Evolutionary conservation across 2,329 filamentous ascomycete genomes (phyloP).

Genomic region (Calonectria montana): DNA sequence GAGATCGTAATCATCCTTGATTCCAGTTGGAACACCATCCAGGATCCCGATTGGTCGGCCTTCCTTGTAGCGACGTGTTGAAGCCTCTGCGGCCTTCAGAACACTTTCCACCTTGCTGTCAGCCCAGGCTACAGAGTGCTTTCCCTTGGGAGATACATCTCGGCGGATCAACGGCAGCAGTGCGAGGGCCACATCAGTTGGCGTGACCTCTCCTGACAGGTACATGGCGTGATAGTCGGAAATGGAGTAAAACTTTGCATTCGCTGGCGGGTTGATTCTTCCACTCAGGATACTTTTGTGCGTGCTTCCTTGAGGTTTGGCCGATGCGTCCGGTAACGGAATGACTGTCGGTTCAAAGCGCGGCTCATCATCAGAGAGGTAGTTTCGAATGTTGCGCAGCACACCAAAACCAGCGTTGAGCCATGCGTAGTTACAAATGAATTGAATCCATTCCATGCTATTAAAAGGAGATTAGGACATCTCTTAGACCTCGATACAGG

Average conservation of each 20-base stretch:
- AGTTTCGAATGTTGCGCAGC: conserved; percentile 64
- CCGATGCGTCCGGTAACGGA: conserved; percentile 50
- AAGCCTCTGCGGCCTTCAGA: conserved; percentile 56
- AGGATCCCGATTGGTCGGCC: conserved; percentile 71
- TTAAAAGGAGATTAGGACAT: neutral
- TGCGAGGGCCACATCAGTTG: conserved; percentile 56
- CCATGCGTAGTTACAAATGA: conserved; percentile 55
- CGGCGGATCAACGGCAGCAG: conserved; percentile 59
- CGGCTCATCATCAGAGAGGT: conserved; percentile 62
- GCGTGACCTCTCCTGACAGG: conserved; percentile 58
- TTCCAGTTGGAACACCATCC: conserved; percentile 78
- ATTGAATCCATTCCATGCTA: conserved; percentile 41
- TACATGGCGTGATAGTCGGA: conserved; percentile 58
- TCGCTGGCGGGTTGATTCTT: conserved; percentile 50
- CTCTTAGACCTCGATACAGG: neutral
- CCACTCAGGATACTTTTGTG: neutral
- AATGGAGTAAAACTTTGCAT: conserved; percentile 49
- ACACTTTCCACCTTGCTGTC: conserved; percentile 55
- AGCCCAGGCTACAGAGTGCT: conserved; percentile 58
- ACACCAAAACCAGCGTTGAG: conserved; percentile 71
- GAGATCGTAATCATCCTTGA: conserved; percentile 83
- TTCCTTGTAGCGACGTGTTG: conserved; percentile 60
- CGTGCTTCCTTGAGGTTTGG: conserved; percentile 19
- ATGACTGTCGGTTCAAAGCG: conserved; percentile 58
- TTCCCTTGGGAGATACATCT: conserved; percentile 49